Evolutionary conservation across 306 rosid genomes (phyloP).

Genomic region (Pterocarpus santalinus): DNA sequence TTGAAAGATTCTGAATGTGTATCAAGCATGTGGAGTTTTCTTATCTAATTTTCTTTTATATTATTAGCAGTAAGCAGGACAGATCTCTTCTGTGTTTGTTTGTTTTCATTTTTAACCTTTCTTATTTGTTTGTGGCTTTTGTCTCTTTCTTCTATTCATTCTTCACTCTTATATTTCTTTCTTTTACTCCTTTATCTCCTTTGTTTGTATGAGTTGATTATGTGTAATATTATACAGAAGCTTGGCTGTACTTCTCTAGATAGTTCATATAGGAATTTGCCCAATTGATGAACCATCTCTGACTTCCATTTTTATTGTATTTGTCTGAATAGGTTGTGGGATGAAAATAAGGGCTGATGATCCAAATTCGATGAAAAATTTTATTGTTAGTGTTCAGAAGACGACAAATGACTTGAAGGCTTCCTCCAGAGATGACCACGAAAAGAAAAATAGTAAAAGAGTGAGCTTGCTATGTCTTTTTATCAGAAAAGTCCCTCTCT

Average conservation of each 20-base stretch:
- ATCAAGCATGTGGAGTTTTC: conserved; percentile 17
- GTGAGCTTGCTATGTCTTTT: conserved; percentile 60
- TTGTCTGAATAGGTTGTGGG: conserved; percentile 77
- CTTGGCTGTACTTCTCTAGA: conserved; percentile 30
- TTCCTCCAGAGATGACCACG: conserved; percentile 57
- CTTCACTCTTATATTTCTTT: neutral
- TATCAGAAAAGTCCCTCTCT: conserved; percentile 14
- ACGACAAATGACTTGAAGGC: conserved; percentile 76
- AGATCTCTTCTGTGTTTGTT: conserved; percentile 7
- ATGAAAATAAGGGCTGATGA: conserved; percentile 96
- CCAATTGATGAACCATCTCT: conserved; percentile 24
- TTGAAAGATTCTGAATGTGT: neutral
- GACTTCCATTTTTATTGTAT: conserved; percentile 32
- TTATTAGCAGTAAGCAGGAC: neutral
- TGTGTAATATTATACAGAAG: neutral
- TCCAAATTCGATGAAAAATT: conserved; percentile 84
- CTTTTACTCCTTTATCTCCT: neutral
- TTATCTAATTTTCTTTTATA: conserved; percentile 1
- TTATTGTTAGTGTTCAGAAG: conserved; percentile 76
- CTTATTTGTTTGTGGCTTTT: neutral
- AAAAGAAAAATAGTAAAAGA: conserved; percentile 68
- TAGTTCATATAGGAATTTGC: conserved; percentile 5
- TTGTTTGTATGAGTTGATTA: conserved; percentile 13
- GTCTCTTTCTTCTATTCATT: conserved; percentile 5
- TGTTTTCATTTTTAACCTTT: neutral